Base-by-base conservation (phyloP, 345 rosid genomes). In the Moricandia moricandioides region DNA sequence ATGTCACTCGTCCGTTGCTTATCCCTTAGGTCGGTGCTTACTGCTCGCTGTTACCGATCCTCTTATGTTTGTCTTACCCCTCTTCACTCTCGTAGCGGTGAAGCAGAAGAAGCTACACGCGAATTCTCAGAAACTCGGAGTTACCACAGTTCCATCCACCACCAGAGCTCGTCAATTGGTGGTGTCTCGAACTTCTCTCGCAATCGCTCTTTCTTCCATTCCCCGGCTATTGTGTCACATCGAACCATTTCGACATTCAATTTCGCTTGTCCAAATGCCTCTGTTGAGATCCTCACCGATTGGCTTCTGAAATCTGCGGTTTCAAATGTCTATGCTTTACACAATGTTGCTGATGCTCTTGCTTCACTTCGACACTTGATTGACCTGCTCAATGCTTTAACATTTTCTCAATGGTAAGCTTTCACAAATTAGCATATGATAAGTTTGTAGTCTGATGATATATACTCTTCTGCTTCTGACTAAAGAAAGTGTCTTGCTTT, bases 381-480 rank as follows among this genome's bases (percentile, higher is more conserved):
- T 11, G 16, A 56, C 1, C 39, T 73, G 21, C 6, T 73, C 0
- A 21, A 64, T 40, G 9, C 77, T 40, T 56, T 73, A 65, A 55
- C 77, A 1, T 73, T 73, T 65, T 56, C 71, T 73, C 77, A 73
- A 3, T 73, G 77, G 77, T 73, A 62, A 47, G n/a, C 2, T 40
- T 69, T 57, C 49, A 33, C n/a, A 27, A 7, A 11, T 11, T 26
- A 12, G 11, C 14, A 13, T n/a, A 45, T 45, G 52, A 45, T 45
- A n/a, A 43, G 52, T 45, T 45, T 45, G 52, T 45, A n/a, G 52
- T 5, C 17, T 45, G 17, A 45, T 45, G 9, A 1, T 1, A 13
- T 5, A 45, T 29, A 8, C 3, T 9, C 40, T 21, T 21, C 24
- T 21, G 24, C 24, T 21, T 21, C 24, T 21, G 24, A 21, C 24